phyloP scores from a whole-genome alignment of 257 asterid species.

The Solanum gracilifrons region DNA sequence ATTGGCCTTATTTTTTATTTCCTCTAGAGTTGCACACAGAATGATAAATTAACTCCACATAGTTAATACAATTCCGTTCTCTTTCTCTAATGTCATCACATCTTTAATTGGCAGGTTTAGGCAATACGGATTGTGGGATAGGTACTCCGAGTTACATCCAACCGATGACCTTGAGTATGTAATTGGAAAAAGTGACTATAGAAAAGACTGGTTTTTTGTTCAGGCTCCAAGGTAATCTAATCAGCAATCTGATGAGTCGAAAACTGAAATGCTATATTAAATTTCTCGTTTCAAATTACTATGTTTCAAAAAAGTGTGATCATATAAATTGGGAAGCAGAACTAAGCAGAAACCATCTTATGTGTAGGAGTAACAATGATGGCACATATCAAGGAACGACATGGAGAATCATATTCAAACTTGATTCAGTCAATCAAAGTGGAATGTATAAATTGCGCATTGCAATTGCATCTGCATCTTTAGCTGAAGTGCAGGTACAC shows the following conservation, averaged over 20 bases:
- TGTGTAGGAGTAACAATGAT: constrained; percentile 30
- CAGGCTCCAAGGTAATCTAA: constrained; percentile 64
- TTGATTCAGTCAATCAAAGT: constrained; percentile 10
- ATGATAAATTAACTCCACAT: not conserved
- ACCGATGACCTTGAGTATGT: constrained; percentile 43
- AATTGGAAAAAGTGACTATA: constrained; percentile 50
- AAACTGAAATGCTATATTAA: not conserved
- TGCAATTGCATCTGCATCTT: constrained; percentile 59
- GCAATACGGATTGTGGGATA: constrained; percentile 84
- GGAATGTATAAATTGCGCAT: constrained; percentile 38
- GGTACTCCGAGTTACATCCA: constrained; percentile 17
- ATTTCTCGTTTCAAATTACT: not conserved
- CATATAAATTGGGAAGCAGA: not conserved
- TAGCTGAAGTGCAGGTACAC: constrained; percentile 41
- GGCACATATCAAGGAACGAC: constrained; percentile 36
- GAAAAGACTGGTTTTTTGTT: constrained; percentile 70
- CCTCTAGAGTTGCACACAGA: not conserved
- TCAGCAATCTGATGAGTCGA: not conserved
- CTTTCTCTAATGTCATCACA: not conserved
- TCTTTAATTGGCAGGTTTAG: constrained; percentile 44
- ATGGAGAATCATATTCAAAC: constrained; percentile 52
- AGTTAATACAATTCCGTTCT: not conserved
- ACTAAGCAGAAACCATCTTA: not conserved
- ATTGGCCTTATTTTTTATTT: not conserved
- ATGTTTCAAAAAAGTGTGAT: no score